A percentile compares a stretch with the other conserved stretches of the same genome.
Evolutionary conservation across 345 rosid genomes (phyloP).

Genomic region (Melaleuca alternifolia): DNA sequence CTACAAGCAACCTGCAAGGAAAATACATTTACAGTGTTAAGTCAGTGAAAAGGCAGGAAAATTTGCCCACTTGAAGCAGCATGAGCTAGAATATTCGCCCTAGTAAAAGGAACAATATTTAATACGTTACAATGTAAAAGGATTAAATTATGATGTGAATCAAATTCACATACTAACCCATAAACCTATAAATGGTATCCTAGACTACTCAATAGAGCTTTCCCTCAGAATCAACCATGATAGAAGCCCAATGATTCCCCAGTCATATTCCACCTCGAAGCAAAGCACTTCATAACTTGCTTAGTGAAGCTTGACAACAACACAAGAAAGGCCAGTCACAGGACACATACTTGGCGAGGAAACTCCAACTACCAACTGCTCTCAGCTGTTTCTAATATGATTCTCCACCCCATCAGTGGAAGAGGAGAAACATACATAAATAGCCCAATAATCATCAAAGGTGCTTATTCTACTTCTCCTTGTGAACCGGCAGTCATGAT

Average conservation of each 20-base stretch:
- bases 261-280: neutral
- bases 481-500: neutral
- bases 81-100: neutral
- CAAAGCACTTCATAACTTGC: neutral
- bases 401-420: neutral
- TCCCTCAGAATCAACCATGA: neutral
- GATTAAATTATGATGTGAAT: neutral
- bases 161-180: neutral
- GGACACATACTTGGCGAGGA: neutral
- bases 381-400: neutral
- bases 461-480: neutral
- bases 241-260: neutral
- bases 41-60: neutral
- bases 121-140: neutral
- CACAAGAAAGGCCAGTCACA: neutral
- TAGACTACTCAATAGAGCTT: neutral
- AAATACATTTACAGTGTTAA: neutral
- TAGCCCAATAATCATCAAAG: neutral
- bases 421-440: neutral
- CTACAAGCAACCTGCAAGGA: slow-evolving; percentile 73
- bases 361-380: neutral
- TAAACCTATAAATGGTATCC: neutral
- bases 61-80: neutral
- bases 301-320: neutral
- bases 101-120: neutral